Conservation (phyloP, 1,284 basidiomycete genomes). For the Ceratobasidium sp. region DNA sequence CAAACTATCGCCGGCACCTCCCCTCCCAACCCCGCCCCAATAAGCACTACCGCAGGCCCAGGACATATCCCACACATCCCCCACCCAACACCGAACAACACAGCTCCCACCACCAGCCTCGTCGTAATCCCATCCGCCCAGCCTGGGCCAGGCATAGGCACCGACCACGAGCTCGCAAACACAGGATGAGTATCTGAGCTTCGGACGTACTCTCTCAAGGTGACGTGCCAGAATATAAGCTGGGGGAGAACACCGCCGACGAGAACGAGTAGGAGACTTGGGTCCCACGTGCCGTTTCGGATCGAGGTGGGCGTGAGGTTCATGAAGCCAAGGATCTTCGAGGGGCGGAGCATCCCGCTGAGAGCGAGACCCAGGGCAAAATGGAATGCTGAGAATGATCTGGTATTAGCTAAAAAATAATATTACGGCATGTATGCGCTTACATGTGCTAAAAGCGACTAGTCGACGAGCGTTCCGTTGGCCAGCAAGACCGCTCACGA, state of each 20-base stretch:
- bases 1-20: not conserved
- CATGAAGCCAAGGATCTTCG: conserved; percentile 15
- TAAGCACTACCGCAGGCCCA: not conserved
- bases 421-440: not conserved
- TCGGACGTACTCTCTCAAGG: not conserved
- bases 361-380: conserved; percentile 18
- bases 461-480: not conserved
- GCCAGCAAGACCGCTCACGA: not conserved
- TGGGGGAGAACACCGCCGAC: conserved; percentile 2
- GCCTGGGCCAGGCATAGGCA: not conserved
- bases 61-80: conserved; percentile 18
- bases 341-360: conserved; percentile 15
- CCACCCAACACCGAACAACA: conserved; percentile 10
- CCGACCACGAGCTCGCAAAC: not conserved
- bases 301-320: not conserved
- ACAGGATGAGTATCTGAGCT: not conserved
- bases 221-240: not conserved
- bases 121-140: not conserved
- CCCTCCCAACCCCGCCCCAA: not conserved
- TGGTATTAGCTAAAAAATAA: not conserved
- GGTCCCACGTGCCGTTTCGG: not conserved
- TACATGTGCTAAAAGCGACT: conserved; percentile 16
- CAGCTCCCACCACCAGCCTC: not conserved
- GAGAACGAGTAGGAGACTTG: not conserved
- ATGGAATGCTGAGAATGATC: not conserved